Base-by-base conservation (phyloP, 345 rosid species). In the Eucalyptus cloeziana region DNA sequence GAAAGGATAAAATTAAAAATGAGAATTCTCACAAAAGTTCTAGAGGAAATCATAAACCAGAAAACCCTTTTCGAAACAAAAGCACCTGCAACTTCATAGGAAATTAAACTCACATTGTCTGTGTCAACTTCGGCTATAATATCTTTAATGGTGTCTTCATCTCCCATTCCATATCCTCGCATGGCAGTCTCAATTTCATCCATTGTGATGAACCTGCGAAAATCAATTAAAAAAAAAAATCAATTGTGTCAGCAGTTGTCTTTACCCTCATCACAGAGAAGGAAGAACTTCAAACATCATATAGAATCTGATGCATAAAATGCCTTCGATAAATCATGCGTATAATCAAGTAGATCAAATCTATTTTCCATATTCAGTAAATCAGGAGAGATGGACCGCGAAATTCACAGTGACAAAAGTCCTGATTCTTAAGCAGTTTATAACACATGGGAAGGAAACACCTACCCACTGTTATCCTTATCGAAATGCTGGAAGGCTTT, bases 51-150 rank as follows among this genome's bases (percentile, higher is more conserved):
- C 47, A 76, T 5, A 22, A 76, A 76, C 85, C 47, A 21, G 79
- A 67, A 31, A 31, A 15, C 43, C 43, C 43, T 37, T 71, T 37
- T 76, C 24, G 8, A 76, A 76, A 76, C 83, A 76, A 76, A 71
- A 76, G 85, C 85, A 76, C 24, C 85, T 13, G 24, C 43, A 76
- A 19, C 43, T 76, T 21, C 81, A 19, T 43, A 30, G 37, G 27
- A 40, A 37, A 44, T 10, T 47, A 24, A 31, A 86, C 98, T 93
- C 91, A 96, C 99, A 49, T 95, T 93, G 88, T 96, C 99, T 6
- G 97, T 91, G 83, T 98, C 99, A 9, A 97, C 99, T 94, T 98
- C 99, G 5, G 97, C 94, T 64, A 97, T 92, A 87, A 98, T 97
- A 60, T 98, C 97, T 89, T 92, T 98, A 88, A 98, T 95, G 17